Evolutionary conservation across 805 yeast genomes (phyloP), one percentile per base, ranked within the genome.

Genomic region (Metschnikowia shivogae): DNA sequence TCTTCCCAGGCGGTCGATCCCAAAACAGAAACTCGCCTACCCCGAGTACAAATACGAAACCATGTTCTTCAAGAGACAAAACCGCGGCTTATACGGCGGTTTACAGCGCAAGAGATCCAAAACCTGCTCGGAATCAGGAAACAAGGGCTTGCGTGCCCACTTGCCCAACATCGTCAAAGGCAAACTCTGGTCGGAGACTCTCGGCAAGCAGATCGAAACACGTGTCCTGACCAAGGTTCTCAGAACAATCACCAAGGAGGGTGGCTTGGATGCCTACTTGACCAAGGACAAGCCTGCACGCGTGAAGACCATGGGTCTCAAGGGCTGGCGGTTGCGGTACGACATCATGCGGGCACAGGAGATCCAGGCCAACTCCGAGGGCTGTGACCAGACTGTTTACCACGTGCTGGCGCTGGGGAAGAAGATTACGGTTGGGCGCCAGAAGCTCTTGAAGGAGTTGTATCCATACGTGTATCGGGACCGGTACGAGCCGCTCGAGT

Each of bases 11-110:
- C 42, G 45, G 29, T 36, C 42, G 8, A 47, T 53, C 36, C 57
- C 57, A 12, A 32, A 42, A 6, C 39, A 39, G 34, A 46, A 39
- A 17, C 47, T 43, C 22, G 29, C 38, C 40, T 53, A 53, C 45
- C 58, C 58, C 9, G 48, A 51, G 13, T 55, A 53, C 62, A 83
- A 86, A 42, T 92, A 84, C 65, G 89, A 86, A 47, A 76, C 97
- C 3, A 67, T 72, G 43, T 75, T 80, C 49, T 92, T 81, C 72
- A 89, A 89, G 62, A 85, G 89, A 66, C 82, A 90, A 55, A 88
- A 92, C 63, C 70, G 83, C 42, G 99, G 98, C 5, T 74, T 93
- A 34, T 92, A 78, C 62, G 99, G 98, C 20, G 99, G 97, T 12
- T 79, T 86, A 45, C 84, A 84, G 59, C 78, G 87, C 41, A 81